Conservation (phyloP, 2,329 filamentous ascomycete genomes). For the Ophiocordyceps camponoti-floridani region DNA sequence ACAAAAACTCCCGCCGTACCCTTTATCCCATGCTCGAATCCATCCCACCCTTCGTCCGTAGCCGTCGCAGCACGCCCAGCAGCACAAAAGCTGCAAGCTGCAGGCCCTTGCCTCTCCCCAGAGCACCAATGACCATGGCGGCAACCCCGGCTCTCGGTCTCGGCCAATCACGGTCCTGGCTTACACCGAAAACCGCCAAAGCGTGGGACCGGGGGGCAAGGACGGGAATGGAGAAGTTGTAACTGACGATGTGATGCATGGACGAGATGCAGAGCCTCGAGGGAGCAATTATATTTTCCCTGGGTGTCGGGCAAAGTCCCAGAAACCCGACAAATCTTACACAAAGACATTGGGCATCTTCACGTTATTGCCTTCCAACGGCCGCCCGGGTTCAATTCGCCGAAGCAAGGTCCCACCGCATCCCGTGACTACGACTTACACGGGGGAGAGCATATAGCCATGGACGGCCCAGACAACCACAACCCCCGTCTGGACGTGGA, state of each 20-base stretch:
- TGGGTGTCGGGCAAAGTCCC: slow-evolving; percentile 17
- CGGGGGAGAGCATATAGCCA: slow-evolving; percentile 13
- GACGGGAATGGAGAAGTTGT: slow-evolving; percentile 9
- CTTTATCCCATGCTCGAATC: no score
- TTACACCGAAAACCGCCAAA: neutral
- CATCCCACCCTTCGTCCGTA: no score
- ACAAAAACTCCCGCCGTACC: no score
- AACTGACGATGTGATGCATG: slow-evolving; percentile 10
- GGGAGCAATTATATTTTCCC: slow-evolving; percentile 21
- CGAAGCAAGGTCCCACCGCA: slow-evolving; percentile 22
- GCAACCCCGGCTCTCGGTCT: neutral
- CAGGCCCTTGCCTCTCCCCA: no score
- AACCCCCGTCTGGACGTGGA: slow-evolving; percentile 12
- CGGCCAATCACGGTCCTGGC: neutral
- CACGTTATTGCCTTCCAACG: slow-evolving; percentile 18
- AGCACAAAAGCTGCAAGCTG: neutral
- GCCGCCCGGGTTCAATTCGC: slow-evolving; percentile 17
- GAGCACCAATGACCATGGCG: neutral
- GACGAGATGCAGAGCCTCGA: slow-evolving; percentile 13
- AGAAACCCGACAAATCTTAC: slow-evolving; percentile 20
- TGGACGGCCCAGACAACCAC: slow-evolving; percentile 14
- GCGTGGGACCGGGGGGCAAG: no score
- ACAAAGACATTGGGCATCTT: slow-evolving; percentile 22
- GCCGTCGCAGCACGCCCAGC: neutral
- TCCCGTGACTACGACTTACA: slow-evolving; percentile 21